These are phyloP conservation scores for Inonotus obliquus DNA, from an alignment of 1,284 basidiomycete genomes.

Conservation along the genomic window DNA sequence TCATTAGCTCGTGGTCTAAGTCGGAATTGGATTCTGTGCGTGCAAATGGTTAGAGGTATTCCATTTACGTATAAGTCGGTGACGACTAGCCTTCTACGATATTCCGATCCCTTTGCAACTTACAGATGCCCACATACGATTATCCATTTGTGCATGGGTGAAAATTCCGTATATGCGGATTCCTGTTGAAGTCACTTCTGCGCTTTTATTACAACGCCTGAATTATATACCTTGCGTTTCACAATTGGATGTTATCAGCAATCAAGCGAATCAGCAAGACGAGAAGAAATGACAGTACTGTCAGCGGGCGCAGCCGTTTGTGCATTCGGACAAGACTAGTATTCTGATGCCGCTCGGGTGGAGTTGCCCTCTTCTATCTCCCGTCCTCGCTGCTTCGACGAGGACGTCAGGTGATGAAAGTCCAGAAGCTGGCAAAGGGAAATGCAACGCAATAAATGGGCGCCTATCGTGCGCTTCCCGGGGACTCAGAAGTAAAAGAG, in stretches of 20 bases:
- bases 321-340: not conserved
- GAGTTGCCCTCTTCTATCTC: not conserved
- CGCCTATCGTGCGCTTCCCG: not conserved
- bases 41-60: not conserved
- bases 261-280: not conserved
- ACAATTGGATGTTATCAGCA: not conserved
- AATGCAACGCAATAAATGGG: not conserved
- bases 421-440: not conserved
- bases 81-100: constrained; percentile 27
- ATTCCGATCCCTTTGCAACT: constrained; percentile 51
- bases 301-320: not conserved
- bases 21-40: constrained; percentile 18
- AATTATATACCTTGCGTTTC: not conserved
- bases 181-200: constrained; percentile 29
- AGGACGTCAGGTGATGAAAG: not conserved
- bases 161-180: constrained; percentile 61
- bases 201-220: no score
- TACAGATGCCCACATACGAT: constrained; percentile 53
- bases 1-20: constrained; percentile 10
- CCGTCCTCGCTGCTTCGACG: not conserved
- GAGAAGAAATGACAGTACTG: constrained; percentile 34
- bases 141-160: constrained; percentile 53
- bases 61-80: not conserved
- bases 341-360: not conserved
- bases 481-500: not conserved